Evolutionary conservation across 2,329 filamentous ascomycete species (phyloP).

Genomic region (Botrytis galanthina): DNA sequence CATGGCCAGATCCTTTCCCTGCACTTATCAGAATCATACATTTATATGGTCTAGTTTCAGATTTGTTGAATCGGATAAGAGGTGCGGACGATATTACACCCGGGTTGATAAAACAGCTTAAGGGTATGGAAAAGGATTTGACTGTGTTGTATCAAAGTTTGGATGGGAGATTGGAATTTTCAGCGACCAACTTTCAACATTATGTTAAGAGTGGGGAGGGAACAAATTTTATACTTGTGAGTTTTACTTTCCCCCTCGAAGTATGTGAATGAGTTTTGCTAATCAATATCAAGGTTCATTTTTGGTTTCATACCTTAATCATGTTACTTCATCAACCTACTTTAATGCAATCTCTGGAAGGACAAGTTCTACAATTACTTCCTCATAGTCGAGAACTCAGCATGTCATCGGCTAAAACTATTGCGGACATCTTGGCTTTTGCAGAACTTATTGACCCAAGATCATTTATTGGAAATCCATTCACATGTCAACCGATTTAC

Average conservation of each 20-base stretch:
- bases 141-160: conserved; percentile 71
- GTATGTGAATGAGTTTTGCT: conserved; percentile 56
- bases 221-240: conserved; percentile 81
- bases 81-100: conserved; percentile 70
- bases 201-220: conserved; percentile 79
- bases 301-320: conserved; percentile 79
- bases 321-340: conserved; percentile 84
- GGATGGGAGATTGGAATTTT: conserved; percentile 75
- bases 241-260: conserved; percentile 43
- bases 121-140: conserved; percentile 76
- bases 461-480: conserved; percentile 83
- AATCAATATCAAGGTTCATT: conserved; percentile 79
- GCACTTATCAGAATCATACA: conserved; percentile 81
- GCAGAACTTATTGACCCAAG: conserved; percentile 82
- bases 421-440: conserved; percentile 84
- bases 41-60: conserved; percentile 79
- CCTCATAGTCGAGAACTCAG: conserved; percentile 72
- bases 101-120: conserved; percentile 69
- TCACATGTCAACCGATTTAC: conserved; percentile 87
- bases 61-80: conserved; percentile 78
- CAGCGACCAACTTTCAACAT: conserved; percentile 80
- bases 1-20: conserved; percentile 76
- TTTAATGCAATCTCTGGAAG: conserved; percentile 72
- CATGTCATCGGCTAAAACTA: conserved; percentile 68
- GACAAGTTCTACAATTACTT: conserved; percentile 67